phyloP scores from a whole-genome alignment of 1,139 yeast species.

The Magnusiomyces suaveolens region DNA sequence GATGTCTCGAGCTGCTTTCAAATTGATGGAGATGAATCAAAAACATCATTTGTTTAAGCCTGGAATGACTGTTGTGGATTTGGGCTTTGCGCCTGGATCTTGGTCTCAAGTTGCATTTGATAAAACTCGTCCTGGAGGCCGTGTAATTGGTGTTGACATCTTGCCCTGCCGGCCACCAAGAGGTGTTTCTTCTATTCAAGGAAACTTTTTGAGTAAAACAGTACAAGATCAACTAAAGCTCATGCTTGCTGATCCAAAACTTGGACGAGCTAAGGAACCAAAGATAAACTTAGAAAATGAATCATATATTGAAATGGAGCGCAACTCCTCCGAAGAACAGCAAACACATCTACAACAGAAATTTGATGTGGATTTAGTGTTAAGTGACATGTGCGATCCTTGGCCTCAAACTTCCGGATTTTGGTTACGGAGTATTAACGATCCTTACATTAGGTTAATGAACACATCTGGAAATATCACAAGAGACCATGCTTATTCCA shows the following conservation, averaged over 20 bases:
- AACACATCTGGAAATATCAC: conserved; percentile 57
- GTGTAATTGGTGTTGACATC: conserved; percentile 76
- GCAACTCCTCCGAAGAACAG: conserved; percentile 6
- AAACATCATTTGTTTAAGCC: conserved; percentile 50
- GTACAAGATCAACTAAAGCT: conserved; percentile 54
- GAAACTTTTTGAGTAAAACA: conserved; percentile 60
- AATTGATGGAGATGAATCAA: conserved; percentile 54
- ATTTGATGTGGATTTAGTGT: conserved; percentile 52
- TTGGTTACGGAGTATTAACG: conserved; percentile 65
- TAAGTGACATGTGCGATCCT: conserved; percentile 85
- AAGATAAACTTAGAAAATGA: conserved; percentile 22
- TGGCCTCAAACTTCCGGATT: conserved; percentile 55
- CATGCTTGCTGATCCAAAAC: conserved; percentile 36
- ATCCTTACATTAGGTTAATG: conserved; percentile 69
- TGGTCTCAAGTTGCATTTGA: conserved; percentile 81
- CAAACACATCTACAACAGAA: not conserved
- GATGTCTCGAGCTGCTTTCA: conserved; percentile 85
- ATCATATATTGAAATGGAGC: conserved; percentile 19
- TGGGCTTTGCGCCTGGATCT: conserved; percentile 94
- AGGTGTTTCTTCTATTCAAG: conserved; percentile 78
- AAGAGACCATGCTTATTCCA: conserved; percentile 52
- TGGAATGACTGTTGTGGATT: conserved; percentile 60
- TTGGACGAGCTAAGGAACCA: conserved; percentile 28
- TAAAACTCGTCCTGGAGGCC: conserved; percentile 48
- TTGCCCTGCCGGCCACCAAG: conserved; percentile 67